These are phyloP conservation scores for Raphanus raphanistrum DNA, from an alignment of 345 rosid species.

Conservation along the genomic window DNA sequence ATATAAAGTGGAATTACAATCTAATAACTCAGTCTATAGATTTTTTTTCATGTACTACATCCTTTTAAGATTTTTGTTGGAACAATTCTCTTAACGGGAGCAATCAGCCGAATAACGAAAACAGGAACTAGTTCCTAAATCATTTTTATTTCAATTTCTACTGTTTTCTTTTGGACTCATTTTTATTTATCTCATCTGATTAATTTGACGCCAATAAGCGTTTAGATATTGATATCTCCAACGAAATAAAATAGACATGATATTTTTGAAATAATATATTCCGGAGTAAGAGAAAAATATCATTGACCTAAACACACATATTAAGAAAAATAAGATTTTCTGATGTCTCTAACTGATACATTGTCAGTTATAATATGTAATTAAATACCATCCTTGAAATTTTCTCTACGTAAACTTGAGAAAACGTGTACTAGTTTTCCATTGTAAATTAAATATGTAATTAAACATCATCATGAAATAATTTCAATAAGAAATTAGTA, in stretches of 20 bases:
- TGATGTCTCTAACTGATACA: background rate
- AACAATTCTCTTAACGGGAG: background rate
- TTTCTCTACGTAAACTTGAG: background rate
- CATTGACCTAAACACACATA: background rate
- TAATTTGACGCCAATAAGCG: background rate
- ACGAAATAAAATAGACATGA: background rate
- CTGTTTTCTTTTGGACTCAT: background rate
- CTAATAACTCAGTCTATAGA: background rate
- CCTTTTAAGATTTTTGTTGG: background rate
- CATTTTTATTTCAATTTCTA: background rate
- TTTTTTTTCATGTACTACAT: background rate
- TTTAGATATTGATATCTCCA: background rate
- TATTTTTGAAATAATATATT: background rate
- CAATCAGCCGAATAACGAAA: background rate
- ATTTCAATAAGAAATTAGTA: background rate
- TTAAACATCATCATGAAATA: background rate
- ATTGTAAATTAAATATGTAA: background rate
- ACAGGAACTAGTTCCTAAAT: background rate
- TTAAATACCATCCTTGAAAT: background rate
- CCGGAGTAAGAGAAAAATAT: background rate
- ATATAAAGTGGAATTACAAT: slow-evolving; percentile 2
- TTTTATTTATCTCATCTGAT: background rate
- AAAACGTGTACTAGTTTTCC: background rate
- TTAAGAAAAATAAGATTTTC: background rate
- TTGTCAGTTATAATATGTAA: background rate